phyloP scores from a whole-genome alignment of 2,329 filamentous ascomycete genomes.

The Fusarium nurragi region DNA sequence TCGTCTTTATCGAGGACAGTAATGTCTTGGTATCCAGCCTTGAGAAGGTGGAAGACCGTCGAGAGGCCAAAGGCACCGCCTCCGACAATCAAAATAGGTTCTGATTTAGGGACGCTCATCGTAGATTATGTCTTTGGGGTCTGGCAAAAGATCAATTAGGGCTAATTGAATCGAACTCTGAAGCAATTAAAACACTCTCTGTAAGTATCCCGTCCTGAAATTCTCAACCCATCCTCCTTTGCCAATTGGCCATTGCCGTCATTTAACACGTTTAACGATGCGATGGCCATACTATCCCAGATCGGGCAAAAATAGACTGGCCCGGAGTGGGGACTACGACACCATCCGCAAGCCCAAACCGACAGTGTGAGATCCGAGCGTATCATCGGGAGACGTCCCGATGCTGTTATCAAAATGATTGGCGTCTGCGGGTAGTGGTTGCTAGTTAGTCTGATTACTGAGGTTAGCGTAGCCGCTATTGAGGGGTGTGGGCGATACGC shows the following conservation, averaged over 20 bases:
- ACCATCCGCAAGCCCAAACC: background rate
- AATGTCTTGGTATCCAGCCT: slow-evolving; percentile 56
- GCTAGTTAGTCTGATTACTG: background rate
- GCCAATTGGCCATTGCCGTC: background rate
- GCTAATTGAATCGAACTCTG: rapidly evolving
- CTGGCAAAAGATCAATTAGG: no score
- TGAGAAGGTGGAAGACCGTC: slow-evolving; percentile 57
- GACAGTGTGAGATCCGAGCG: background rate
- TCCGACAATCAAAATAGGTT: slow-evolving; percentile 53
- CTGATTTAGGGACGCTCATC: slow-evolving; percentile 38
- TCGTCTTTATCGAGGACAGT: slow-evolving; percentile 57
- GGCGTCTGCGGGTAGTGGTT: background rate
- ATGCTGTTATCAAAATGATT: background rate
- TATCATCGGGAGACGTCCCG: slow-evolving; percentile 10
- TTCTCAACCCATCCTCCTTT: background rate
- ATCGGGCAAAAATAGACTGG: background rate
- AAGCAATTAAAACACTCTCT: background rate
- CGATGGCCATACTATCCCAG: background rate
- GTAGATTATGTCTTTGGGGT: background rate
- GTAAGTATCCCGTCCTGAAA: background rate
- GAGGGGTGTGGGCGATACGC: background rate
- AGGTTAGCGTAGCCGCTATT: slow-evolving; percentile 21
- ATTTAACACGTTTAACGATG: background rate
- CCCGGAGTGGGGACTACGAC: background rate
- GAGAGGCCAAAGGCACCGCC: slow-evolving; percentile 62